Evolutionary conservation across 1,139 yeast species (phyloP), one percentile per base, ranked within the genome.

Genomic region (Wickerhamomyces sp.): DNA sequence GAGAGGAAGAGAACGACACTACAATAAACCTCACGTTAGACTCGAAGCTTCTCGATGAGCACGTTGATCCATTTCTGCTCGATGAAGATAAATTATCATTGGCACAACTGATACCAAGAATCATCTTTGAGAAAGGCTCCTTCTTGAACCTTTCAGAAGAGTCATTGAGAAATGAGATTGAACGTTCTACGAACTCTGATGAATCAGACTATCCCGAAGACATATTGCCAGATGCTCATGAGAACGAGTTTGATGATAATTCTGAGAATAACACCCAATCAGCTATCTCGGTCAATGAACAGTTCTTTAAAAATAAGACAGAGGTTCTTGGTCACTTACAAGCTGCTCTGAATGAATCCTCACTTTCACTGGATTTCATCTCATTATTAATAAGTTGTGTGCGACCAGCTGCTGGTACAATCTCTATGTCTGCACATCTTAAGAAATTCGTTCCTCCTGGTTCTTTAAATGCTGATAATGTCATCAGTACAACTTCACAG

Each of bases 351-450:
- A 93, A 93, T 61, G 98, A 93, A 61, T 82, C 95, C 0, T 90
- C 96, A 0, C 67, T 93, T 37, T 83, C 96, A 1, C 69, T 91
- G 48, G 99, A 93, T 60, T 87, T 91, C 56, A 84, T 91, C 2
- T 88, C 96, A 2, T 71, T 93, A 48, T 67, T 94, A 45, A 72
- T 93, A 40, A 84, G 96, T n/a, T 76, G 89, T 14, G 79, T 80
- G 11, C 76, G 93, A 50, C 96, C 96, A 2, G 85, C 86, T 26
- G 84, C 93, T 2, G 96, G 94, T 1, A 76, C 85, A 36, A 75
- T 91, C 4, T 87, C 97, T 6, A 88, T 93, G 79, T 89, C 97
- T 1, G 93, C 96, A 1, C 91, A 84, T 64, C 70, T 93, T 51
- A 78, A 81, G 54, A 84, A 87, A 54, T 80, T 78, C 47, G 85